Base-by-base conservation (phyloP, 306 rosid species). In the Cicer chorassanicum region DNA sequence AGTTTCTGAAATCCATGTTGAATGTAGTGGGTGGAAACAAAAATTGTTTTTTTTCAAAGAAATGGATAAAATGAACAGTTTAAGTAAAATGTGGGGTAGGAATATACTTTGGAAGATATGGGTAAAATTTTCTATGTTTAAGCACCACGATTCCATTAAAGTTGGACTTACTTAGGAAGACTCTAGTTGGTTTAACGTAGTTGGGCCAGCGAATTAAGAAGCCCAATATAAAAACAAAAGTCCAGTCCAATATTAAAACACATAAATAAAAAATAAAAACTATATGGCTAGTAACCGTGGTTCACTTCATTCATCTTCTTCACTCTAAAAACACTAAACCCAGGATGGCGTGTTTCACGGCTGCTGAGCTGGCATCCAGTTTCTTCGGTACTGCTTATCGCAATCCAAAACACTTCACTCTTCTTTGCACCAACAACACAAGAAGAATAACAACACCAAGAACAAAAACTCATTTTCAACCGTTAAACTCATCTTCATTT, bases 351-450 rank as follows among this genome's bases (percentile, higher is more conserved):
- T 87, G 90, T 1, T 24, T 89, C 66, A 69, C 70, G 38, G 19
- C 87, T 3, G 83, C 84, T 0, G 86, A 90, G 65, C 45, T 86
- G 2, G 88, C 93, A 6, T 81, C 96, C n/a, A 75, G 74, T 75
- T 71, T 92, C 68, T 13, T 86, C 16, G 65, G 69, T 65, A 62
- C 81, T 10, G 75, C 88, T 40, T 86, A 73, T 60, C 86, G 82
- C 18, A 82, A 70, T 53, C 77, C 84, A 3, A 84, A 51, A 79
- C 78, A 59, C 15, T 61, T 88, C 68, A 71, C 79, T 4, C 84
- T 78, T 19, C 12, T 73, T 0, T 64, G 79, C 82, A 6, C 15
- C 13, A 68, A 73, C 81, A 36, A 13, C 38, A 50, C 86, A 2
- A 73, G 9, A 34, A 38, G 7, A 46, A 57, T 1, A 38, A 13